Base-by-base conservation (phyloP, 2,329 filamentous ascomycete species). In the Hyphodiscus sp. region DNA sequence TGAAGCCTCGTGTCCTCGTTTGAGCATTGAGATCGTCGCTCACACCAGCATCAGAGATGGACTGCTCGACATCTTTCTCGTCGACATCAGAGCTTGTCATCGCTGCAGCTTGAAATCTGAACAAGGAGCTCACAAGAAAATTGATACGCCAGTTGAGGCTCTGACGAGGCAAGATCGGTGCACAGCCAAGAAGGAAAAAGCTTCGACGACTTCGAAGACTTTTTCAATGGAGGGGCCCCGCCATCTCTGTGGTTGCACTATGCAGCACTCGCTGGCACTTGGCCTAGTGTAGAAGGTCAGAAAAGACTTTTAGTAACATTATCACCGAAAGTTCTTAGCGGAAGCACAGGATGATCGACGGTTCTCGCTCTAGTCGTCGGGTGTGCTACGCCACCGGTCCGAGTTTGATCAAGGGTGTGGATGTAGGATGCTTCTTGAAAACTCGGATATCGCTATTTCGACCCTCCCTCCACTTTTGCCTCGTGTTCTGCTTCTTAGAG, bases 1-100 rank as follows among this genome's bases (percentile, higher is more conserved):
- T 62, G 46, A 73, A 57, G 10, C 65, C 65, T 53, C 49, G 51
- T 13, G 46, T 47, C 5, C 41, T 43, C 1, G 46, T 30, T 49
- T 49, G 46, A 15, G 46, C 38, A n/a, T 46, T 41, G 26, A 41
- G 51, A 29, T 49, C 51, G 5, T 53, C 51, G 23, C 29, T 29
- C 7, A 45, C 23, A 16, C 41, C 46, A 16, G 26, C 23, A 18
- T 45, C 46, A 16, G 42, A 48, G n/a, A 48, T 41, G n/a, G 41
- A 15, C 18, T 45, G 51, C 41, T 53, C 49, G 46, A 53, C 46
- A n/a, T 18, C 51, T 29, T 53, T 50, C 33, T 53, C 46, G 16
- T 53, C 51, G 18, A 49, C 13, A 18, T 53, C 51, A 23, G 51
- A 15, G 16, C 20, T 49, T 38, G 51, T 26, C 51, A 53, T 53